phyloP scores from a whole-genome alignment of 495 filamentous ascomycete species.

The Xylaria intraflava region DNA sequence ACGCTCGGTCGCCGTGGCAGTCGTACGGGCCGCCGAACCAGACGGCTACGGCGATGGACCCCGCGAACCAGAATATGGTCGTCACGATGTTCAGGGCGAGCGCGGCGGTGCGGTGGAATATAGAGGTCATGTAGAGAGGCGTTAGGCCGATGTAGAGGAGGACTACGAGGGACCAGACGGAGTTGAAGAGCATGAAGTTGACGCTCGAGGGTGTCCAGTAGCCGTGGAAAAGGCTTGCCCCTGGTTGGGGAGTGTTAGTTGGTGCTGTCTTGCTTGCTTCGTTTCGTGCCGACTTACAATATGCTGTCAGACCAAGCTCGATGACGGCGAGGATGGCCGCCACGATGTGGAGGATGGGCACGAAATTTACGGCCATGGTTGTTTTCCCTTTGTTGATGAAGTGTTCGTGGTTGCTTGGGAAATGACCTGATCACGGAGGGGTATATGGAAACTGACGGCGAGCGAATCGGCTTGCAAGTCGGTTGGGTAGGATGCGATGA shows the following conservation, averaged over 20 bases:
- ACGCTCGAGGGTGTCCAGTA: slow-evolving; percentile 40
- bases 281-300: slow-evolving; percentile 46
- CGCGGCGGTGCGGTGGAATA: slow-evolving; percentile 55
- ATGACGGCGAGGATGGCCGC: slow-evolving; percentile 63
- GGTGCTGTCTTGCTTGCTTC: background rate
- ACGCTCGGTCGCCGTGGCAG: slow-evolving; percentile 25
- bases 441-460: background rate
- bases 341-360: slow-evolving; percentile 56
- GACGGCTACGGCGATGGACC: slow-evolving; percentile 67
- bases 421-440: background rate
- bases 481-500: background rate
- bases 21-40: slow-evolving; percentile 41
- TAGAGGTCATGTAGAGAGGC: slow-evolving; percentile 51
- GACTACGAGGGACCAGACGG: slow-evolving; percentile 65
- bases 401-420: background rate
- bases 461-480: background rate
- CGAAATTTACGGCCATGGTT: slow-evolving; percentile 43
- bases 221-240: slow-evolving; percentile 30
- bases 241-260: slow-evolving; percentile 25
- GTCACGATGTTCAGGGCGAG: slow-evolving; percentile 63
- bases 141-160: slow-evolving; percentile 59
- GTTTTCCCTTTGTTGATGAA: background rate
- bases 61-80: slow-evolving; percentile 85
- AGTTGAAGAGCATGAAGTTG: slow-evolving; percentile 68
- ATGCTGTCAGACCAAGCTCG: slow-evolving; percentile 63